Percentiles rank a stretch among this genome's conserved stretches.
Conservation (phyloP, 306 rosid genomes). For the Castanea crenata region DNA sequence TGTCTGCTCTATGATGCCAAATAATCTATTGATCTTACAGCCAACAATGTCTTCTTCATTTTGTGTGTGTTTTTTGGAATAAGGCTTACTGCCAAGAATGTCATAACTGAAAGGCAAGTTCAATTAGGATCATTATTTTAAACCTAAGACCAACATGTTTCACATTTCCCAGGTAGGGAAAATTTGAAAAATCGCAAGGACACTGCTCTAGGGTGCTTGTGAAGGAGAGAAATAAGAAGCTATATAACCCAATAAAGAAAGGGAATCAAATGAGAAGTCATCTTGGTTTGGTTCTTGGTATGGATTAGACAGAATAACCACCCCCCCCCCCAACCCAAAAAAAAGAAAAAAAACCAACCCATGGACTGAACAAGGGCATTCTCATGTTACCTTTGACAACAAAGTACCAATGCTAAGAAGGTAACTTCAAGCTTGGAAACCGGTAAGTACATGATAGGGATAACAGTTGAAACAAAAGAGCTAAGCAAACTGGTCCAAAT, state of each 20-base stretch:
- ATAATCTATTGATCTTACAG: neutral
- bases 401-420: neutral
- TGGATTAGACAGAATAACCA: neutral
- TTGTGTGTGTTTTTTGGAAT: too few relatives aligned
- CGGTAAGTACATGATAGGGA: neutral
- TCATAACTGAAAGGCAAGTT: neutral
- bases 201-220: neutral
- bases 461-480: neutral
- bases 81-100: neutral
- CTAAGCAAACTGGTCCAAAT: neutral
- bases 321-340: too few relatives aligned
- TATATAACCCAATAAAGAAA: neutral
- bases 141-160: neutral
- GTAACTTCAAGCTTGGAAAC: slow-evolving; percentile 3
- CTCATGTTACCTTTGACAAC: neutral
- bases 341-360: neutral
- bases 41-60: neutral
- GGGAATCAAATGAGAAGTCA: neutral
- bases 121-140: slow-evolving; percentile 1
- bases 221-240: neutral
- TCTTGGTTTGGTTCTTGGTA: neutral
- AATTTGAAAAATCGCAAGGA: neutral
- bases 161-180: neutral
- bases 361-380: neutral
- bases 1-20: neutral